A percentile compares a stretch with the other conserved stretches of the same genome.
Evolutionary conservation across 805 yeast species (phyloP).

Genomic region (Nakazawaea siamensis): DNA sequence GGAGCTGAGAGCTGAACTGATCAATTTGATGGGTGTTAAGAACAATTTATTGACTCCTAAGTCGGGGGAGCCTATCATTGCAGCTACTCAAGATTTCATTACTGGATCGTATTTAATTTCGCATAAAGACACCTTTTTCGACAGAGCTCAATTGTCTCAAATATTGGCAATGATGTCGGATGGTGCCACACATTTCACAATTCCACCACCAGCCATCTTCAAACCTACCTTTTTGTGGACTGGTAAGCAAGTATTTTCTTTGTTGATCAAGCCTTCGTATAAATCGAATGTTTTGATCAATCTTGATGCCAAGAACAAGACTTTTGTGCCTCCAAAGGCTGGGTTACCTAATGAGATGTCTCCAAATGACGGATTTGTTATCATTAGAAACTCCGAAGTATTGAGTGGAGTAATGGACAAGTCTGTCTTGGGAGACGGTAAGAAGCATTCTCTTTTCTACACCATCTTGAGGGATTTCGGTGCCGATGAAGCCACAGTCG

Average conservation of each 20-base stretch:
- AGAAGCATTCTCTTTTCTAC: constrained; percentile 92
- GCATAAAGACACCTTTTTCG: constrained; percentile 88
- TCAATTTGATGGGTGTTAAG: constrained; percentile 95
- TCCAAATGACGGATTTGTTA: constrained; percentile 90
- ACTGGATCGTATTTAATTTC: constrained; percentile 93
- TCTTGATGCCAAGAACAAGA: constrained; percentile 90
- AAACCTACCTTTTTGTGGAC: constrained; percentile 94
- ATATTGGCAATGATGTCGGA: constrained; percentile 93
- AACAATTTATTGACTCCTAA: constrained; percentile 91
- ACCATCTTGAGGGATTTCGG: constrained; percentile 94
- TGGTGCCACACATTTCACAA: constrained; percentile 76
- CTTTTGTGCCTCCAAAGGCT: constrained; percentile 67
- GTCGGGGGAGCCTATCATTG: constrained; percentile 98
- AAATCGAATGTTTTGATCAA: constrained; percentile 76
- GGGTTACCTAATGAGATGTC: constrained; percentile 89
- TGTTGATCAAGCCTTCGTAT: constrained; percentile 77
- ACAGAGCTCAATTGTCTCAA: constrained; percentile 77
- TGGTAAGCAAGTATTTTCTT: constrained; percentile 90
- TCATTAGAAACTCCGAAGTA: constrained; percentile 83
- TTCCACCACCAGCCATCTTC: constrained; percentile 91
- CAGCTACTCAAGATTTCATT: constrained; percentile 98
- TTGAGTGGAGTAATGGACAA: constrained; percentile 96
- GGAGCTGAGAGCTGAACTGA: constrained; percentile 98
- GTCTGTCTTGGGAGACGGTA: constrained; percentile 94
- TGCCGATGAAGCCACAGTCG: constrained; percentile 89